Conservation (phyloP, 129 eudicot genomes). For the Lactuca saligna region DNA sequence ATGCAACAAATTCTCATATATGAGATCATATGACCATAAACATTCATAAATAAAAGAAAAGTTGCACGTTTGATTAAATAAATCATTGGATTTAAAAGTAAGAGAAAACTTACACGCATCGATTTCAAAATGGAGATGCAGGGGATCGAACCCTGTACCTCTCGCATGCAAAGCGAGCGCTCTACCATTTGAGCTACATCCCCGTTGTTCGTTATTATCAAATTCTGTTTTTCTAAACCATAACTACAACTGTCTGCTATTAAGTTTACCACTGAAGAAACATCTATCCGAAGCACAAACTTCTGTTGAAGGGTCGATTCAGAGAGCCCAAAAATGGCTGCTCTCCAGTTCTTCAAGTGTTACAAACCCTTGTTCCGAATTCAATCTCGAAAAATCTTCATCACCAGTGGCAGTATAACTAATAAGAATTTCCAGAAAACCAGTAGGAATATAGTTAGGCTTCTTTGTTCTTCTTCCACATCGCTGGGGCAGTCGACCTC, state of each 20-base stretch:
- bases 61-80: no score
- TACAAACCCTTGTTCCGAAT: constrained; percentile 25
- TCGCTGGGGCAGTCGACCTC: constrained; percentile 17
- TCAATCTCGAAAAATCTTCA: constrained; percentile 20
- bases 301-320: not conserved
- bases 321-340: constrained; percentile 17
- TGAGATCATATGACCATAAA: no score
- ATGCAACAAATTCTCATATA: no score
- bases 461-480: constrained; percentile 28
- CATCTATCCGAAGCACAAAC: not conserved
- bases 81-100: no score
- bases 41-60: no score
- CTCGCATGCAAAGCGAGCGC: constrained; percentile 99
- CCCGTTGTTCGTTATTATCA: constrained; percentile 21
- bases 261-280: not conserved
- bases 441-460: constrained; percentile 4
- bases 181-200: constrained; percentile 99
- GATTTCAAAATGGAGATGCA: constrained; percentile 56
- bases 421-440: constrained; percentile 1
- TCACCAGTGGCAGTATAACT: not conserved
- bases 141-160: constrained; percentile 99
- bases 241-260: not conserved
- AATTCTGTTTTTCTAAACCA: no score
- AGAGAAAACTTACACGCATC: no score
- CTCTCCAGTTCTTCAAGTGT: constrained; percentile 22